These are phyloP conservation scores for Phaeosphaeriaceae sp. DNA, from an alignment of 2,329 filamentous ascomycete species.

Conservation along the genomic window DNA sequence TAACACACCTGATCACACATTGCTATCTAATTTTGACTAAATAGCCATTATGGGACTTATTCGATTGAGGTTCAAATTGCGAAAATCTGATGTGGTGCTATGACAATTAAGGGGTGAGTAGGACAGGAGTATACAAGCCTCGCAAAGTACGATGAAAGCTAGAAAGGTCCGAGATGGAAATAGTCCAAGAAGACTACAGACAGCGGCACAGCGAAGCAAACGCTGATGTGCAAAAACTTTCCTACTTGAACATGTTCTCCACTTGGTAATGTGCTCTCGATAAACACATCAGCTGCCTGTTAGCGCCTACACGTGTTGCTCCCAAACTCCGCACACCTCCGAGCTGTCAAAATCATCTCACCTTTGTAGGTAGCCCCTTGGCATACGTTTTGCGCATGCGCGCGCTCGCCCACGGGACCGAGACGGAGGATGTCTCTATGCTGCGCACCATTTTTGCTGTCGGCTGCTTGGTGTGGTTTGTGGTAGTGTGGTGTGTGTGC, in stretches of 20 bases:
- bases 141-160: conserved; percentile 4
- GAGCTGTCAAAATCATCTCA: conserved; percentile 18
- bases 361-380: conserved; percentile 12
- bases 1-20: no score
- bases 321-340: conserved; percentile 28
- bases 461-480: conserved; percentile 63
- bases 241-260: not conserved
- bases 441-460: conserved; percentile 49
- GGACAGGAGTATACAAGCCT: no score
- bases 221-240: not conserved
- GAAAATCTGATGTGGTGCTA: no score
- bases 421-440: conserved; percentile 41
- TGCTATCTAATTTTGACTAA: no score
- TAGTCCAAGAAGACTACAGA: not conserved
- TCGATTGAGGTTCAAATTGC: no score
- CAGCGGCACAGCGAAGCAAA: not conserved
- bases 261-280: no score
- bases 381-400: conserved; percentile 41
- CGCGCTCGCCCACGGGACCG: conserved; percentile 27
- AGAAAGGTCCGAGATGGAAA: conserved; percentile 8
- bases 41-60: no score
- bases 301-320: conserved; percentile 7
- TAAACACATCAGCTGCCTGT: no score
- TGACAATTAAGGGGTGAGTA: no score
- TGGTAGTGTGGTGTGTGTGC: conserved; percentile 62